These are phyloP conservation scores for Physcomitrellopsis africana DNA, from an alignment of 225 moss, liverwort and hornwort species.

Conservation along the genomic window DNA sequence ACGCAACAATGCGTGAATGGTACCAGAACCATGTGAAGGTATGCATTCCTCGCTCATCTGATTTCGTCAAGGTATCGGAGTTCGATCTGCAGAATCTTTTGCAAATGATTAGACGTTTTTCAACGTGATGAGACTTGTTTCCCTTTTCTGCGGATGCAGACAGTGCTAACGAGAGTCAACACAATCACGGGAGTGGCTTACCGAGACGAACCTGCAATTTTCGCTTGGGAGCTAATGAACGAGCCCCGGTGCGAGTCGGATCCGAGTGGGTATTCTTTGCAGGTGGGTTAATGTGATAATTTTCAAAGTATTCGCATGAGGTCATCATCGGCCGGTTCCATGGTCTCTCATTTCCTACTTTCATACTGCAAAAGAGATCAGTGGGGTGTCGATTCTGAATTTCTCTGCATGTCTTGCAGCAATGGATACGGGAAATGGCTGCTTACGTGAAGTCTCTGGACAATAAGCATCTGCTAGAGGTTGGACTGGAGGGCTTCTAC, in stretches of 20 bases:
- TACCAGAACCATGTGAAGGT: conserved; percentile 46
- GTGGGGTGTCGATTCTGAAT: too few species aligned
- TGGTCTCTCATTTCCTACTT: too few species aligned
- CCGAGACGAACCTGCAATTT: conserved; percentile 64
- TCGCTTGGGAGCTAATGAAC: conserved; percentile 78
- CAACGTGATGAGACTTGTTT: too few species aligned
- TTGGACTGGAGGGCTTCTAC: conserved; percentile 78
- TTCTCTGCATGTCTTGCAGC: conserved; percentile 31
- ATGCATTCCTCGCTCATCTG: not conserved
- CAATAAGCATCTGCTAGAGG: conserved; percentile 52
- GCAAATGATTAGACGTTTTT: not conserved
- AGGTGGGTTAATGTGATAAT: conserved; percentile 28
- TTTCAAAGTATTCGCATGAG: not conserved
- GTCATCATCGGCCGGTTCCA: too few species aligned
- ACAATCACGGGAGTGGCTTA: conserved; percentile 55
- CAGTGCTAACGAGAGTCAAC: conserved; percentile 55
- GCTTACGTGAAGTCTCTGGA: conserved; percentile 66
- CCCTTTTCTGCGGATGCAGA: conserved; percentile 39
- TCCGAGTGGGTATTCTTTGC: conserved; percentile 48
- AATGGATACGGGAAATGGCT: conserved; percentile 73
- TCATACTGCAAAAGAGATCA: too few species aligned
- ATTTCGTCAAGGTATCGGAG: not conserved
- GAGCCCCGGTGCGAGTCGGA: conserved; percentile 71
- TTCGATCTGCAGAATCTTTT: not conserved
- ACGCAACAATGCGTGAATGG: conserved; percentile 34